These are phyloP conservation scores for Colletotrichum coccodes DNA, from an alignment of 2,329 filamentous ascomycete species.

Conservation along the genomic window DNA sequence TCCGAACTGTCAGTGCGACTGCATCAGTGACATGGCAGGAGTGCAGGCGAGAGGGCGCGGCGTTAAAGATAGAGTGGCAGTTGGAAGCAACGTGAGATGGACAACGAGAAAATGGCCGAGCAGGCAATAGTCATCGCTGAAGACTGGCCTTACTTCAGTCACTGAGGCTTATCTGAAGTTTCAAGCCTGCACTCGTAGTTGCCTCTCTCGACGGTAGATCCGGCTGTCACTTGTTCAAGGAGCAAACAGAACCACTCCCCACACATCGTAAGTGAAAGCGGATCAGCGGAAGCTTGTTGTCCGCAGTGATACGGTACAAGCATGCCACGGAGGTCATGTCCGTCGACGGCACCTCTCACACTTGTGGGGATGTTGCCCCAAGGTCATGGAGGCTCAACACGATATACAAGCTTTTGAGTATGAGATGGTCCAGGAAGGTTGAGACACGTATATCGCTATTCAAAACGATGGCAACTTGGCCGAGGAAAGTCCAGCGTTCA, in stretches of 20 bases:
- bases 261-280: neutral
- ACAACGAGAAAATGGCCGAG: neutral
- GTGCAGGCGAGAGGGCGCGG: neutral
- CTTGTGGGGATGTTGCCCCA: neutral
- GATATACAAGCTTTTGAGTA: neutral
- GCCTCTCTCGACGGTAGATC: neutral
- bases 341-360: neutral
- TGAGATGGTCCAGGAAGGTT: neutral
- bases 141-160: too few species aligned
- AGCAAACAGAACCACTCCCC: neutral
- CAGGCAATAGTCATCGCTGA: neutral
- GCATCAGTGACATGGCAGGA: neutral
- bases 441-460: neutral
- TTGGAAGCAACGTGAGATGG: neutral
- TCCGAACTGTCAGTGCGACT: too few species aligned
- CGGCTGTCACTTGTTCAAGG: neutral
- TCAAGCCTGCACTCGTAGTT: neutral
- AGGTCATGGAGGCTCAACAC: neutral
- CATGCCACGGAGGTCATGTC: neutral
- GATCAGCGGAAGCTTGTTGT: neutral
- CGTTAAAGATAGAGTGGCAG: neutral
- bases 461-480: neutral
- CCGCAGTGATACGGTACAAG: too few species aligned
- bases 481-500: too few species aligned
- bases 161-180: neutral